phyloP scores from a whole-genome alignment of 331 rosid genomes.

The Quercus lobata region DNA sequence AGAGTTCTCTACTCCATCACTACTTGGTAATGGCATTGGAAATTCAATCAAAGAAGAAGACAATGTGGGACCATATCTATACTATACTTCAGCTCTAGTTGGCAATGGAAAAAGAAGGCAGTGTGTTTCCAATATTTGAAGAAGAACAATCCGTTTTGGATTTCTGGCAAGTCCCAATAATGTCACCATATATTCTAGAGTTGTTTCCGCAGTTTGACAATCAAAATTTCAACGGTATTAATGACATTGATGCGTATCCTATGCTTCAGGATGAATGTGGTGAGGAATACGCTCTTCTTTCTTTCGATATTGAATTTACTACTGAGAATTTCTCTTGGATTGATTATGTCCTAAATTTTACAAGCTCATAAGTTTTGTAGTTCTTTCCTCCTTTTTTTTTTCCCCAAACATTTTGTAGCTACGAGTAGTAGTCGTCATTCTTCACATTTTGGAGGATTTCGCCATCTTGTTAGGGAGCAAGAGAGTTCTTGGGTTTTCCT shows the following conservation, averaged over 20 bases:
- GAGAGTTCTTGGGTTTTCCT: constrained; percentile 24
- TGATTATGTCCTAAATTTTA: constrained; percentile 37
- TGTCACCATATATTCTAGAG: constrained; percentile 13
- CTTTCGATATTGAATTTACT: constrained; percentile 28
- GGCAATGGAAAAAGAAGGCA: constrained; percentile 9
- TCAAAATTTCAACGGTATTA: not conserved
- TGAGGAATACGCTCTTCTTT: constrained; percentile 30
- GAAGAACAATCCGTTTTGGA: constrained; percentile 19
- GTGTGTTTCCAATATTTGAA: constrained; percentile 1
- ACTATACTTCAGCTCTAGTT: constrained; percentile 22
- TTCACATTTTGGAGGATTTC: constrained; percentile 4
- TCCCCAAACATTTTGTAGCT: not conserved
- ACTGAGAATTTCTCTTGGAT: constrained; percentile 42
- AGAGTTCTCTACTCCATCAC: constrained; percentile 28
- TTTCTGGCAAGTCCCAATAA: not conserved
- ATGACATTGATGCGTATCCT: constrained; percentile 10
- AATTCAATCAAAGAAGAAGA: constrained; percentile 16
- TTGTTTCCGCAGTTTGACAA: constrained; percentile 7
- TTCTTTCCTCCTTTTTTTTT: not conserved
- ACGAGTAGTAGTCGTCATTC: not conserved
- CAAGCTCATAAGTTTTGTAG: constrained; percentile 24
- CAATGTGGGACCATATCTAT: constrained; percentile 24
- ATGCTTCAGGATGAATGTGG: constrained; percentile 8
- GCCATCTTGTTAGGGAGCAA: not conserved
- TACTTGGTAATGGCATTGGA: constrained; percentile 10